Conservation (phyloP, 768 basidiomycete species). For the Leccinum disarticulatum region DNA sequence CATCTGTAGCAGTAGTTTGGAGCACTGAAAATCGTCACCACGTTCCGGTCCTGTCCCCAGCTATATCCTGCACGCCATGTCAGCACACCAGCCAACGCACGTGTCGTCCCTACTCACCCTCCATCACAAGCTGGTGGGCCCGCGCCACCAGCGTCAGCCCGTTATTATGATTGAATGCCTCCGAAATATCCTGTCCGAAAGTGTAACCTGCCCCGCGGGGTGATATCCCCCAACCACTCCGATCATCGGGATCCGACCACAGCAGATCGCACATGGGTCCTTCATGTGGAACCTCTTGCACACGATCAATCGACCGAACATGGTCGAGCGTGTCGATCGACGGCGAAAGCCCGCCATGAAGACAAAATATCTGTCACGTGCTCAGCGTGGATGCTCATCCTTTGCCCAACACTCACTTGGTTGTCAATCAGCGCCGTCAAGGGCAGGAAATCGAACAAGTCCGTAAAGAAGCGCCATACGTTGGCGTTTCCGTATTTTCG, state of each 20-base stretch:
- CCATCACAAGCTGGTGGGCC: slow-evolving; percentile 96
- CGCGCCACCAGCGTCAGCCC: slow-evolving; percentile 93
- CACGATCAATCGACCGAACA: slow-evolving; percentile 96
- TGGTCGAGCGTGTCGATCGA: slow-evolving; percentile 99
- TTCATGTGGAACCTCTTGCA: slow-evolving; percentile 99
- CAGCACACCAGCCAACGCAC: slow-evolving; percentile 5
- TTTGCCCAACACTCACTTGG: slow-evolving; percentile 67
- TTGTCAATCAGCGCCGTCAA: slow-evolving; percentile 98
- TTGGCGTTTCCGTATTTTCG: slow-evolving; percentile 99
- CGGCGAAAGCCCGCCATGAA: slow-evolving; percentile 96
- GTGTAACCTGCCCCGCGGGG: slow-evolving; percentile 99
- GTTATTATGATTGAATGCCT: slow-evolving; percentile 99
- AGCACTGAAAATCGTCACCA: slow-evolving; percentile 99
- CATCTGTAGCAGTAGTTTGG: slow-evolving; percentile 99
- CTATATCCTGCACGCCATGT: slow-evolving; percentile 62
- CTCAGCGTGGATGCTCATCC: slow-evolving; percentile 10
- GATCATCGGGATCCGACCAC: slow-evolving; percentile 99
- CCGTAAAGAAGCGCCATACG: slow-evolving; percentile 99
- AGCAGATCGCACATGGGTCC: slow-evolving; percentile 99
- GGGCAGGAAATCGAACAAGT: slow-evolving; percentile 96
- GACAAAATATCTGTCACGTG: slow-evolving; percentile 85
- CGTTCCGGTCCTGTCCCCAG: slow-evolving; percentile 99
- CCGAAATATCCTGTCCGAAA: slow-evolving; percentile 98
- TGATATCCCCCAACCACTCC: slow-evolving; percentile 99
- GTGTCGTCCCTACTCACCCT: slow-evolving; percentile 57